Evolutionary conservation across 2,329 filamentous ascomycete species (phyloP).

Genomic region (Ophiostoma perfectum): DNA sequence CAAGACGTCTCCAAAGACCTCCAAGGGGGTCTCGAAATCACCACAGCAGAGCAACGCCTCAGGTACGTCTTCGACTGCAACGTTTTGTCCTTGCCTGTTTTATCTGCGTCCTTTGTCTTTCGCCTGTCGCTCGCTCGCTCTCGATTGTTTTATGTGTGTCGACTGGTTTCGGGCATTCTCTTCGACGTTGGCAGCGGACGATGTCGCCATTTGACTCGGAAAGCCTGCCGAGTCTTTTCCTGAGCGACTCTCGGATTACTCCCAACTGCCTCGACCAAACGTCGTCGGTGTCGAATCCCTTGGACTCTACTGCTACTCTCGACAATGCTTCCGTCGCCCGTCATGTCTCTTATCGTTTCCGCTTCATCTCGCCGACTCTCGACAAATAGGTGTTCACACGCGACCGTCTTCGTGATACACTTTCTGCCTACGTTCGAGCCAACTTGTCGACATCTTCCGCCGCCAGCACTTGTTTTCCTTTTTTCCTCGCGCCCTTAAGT

Average conservation of each 20-base stretch:
- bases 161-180: not conserved
- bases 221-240: not conserved
- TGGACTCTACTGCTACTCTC: too few relatives aligned
- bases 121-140: not conserved
- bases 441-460: too few relatives aligned
- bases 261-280: not conserved
- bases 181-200: not conserved
- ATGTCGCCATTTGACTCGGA: not conserved
- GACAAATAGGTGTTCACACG: not conserved
- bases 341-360: too few relatives aligned
- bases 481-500: not conserved
- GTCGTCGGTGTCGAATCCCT: not conserved
- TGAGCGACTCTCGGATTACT: not conserved
- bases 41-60: constrained; percentile 42
- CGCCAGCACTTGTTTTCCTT: not conserved
- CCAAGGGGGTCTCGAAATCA: constrained; percentile 43
- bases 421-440: not conserved
- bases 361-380: too few relatives aligned
- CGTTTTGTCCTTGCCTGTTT: not conserved
- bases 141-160: not conserved
- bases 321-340: too few relatives aligned
- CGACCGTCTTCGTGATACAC: not conserved
- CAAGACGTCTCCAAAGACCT: constrained; percentile 38
- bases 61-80: constrained; percentile 37
- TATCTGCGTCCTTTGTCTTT: not conserved